Evolutionary conservation across 2,329 filamentous ascomycete species (phyloP).

Genomic region (Blastomyces emzantsi): DNA sequence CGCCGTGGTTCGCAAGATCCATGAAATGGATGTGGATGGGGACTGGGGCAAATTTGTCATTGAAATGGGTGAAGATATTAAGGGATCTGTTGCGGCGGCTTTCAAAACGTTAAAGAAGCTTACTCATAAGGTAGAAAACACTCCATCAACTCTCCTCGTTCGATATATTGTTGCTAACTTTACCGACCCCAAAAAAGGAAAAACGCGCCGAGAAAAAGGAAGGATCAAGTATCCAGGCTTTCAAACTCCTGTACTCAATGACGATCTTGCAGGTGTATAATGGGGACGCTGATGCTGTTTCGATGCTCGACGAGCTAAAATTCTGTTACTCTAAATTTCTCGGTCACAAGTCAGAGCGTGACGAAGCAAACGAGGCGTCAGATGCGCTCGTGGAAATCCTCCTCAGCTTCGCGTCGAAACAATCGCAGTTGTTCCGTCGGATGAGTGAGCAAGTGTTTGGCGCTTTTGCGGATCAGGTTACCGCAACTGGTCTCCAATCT

Average conservation of each 20-base stretch:
- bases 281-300: conserved; percentile 75
- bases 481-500: conserved; percentile 59
- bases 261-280: conserved; percentile 85
- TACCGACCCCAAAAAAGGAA: conserved; percentile 27
- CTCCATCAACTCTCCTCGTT: neutral
- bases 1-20: conserved; percentile 34
- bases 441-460: conserved; percentile 83
- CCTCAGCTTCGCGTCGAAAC: conserved; percentile 79
- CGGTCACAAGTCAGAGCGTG: conserved; percentile 43
- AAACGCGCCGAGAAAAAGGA: conserved; percentile 45
- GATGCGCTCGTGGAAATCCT: conserved; percentile 78
- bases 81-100: conserved; percentile 34
- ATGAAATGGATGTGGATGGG: conserved; percentile 29
- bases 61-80: conserved; percentile 39
- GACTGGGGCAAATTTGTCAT: conserved; percentile 38
- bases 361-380: conserved; percentile 45
- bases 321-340: conserved; percentile 60
- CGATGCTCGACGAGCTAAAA: conserved; percentile 72
- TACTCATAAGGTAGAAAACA: conserved; percentile 29
- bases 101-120: conserved; percentile 34
- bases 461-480: conserved; percentile 68
- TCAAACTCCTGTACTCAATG: conserved; percentile 74
- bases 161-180: neutral
- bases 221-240: conserved; percentile 45
- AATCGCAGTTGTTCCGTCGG: conserved; percentile 73